A percentile compares a stretch with the other conserved stretches of the same genome.
phyloP scores from a whole-genome alignment of 2,329 filamentous ascomycete species.

The Trichoderma semiorbis region DNA sequence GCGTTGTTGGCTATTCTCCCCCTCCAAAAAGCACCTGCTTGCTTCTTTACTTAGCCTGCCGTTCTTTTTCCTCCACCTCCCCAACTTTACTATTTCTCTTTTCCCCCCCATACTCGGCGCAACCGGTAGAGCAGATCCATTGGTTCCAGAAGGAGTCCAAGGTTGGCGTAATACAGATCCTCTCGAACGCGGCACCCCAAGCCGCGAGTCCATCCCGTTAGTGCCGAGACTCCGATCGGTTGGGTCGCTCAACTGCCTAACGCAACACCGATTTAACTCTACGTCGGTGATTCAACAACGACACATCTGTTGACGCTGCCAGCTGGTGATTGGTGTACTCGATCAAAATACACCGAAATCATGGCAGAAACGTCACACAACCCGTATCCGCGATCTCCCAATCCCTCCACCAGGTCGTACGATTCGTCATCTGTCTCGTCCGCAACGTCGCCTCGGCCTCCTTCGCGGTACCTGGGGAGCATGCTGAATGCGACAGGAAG shows the following conservation, averaged over 20 bases:
- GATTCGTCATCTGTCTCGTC: conserved; percentile 63
- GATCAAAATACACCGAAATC: conserved; percentile 29
- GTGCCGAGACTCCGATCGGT: conserved; percentile 13
- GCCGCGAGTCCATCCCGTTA: conserved; percentile 5
- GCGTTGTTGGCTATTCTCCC: background rate
- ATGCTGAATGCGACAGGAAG: conserved; percentile 52
- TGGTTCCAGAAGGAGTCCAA: background rate
- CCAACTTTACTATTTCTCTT: background rate
- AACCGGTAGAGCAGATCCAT: background rate
- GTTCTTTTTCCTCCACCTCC: background rate
- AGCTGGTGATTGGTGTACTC: background rate
- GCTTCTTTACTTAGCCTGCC: background rate
- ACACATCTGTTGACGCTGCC: background rate
- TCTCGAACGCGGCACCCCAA: background rate
- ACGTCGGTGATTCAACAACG: conserved; percentile 5
- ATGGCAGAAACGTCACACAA: conserved; percentile 57
- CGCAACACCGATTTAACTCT: background rate
- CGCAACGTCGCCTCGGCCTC: conserved; percentile 55
- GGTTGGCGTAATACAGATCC: conserved; percentile 11
- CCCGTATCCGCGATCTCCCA: conserved; percentile 58
- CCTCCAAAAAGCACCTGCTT: background rate
- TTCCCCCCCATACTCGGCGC: background rate
- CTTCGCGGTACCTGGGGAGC: conserved; percentile 49
- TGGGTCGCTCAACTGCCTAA: conserved; percentile 12
- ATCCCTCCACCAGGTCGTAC: conserved; percentile 59